Base-by-base conservation (phyloP, 2,329 filamentous ascomycete genomes). In the Niveomyces coronatus region DNA sequence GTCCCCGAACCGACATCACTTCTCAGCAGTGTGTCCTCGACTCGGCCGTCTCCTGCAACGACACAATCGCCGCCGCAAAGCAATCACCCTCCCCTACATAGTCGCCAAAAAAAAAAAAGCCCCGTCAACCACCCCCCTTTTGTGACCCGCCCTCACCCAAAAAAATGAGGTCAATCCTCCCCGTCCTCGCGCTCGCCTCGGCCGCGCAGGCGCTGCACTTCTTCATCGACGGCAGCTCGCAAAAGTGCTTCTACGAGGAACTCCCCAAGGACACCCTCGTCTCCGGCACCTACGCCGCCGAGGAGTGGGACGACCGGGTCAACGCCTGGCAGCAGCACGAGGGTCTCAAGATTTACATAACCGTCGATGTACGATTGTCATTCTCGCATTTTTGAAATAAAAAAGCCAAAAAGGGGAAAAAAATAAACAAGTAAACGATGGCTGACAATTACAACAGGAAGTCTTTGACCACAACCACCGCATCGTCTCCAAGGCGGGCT, bases 231-330 rank as follows among this genome's bases (percentile, higher is more conserved):
- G 85, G 83, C 53, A 74, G 75, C 35, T 68, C 76, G 47, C 82
- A 85, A 49, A 95, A 93, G 67, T 98, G 91, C 67, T 98, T 98
- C 77, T 94, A 84, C 66, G 91, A 98, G 68, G 89, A 96, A 63
- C 75, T 98, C 43, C 88, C 91, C 48, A 95, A 96, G 70, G 89
- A 94, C 62, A 96, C 91, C 11, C 68, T 98, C 42, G 89, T 98
- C 40, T 88, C 95, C 43, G 91, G 91, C 50, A 82, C 91, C 64
- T 98, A 88, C 70, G 77, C 73, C 39, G 85, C 86, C 35, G 82
- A 91, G 62, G 83, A 93, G 60, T 91, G 77, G 67, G 80, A 91
- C 61, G 74, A 84, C 41, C 66, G 79, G 49, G 64, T 69, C 41
- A 74, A 76, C 49, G 58, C 65, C 36, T 96, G 85, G 76, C 63